phyloP scores from a whole-genome alignment of 163 green algal species.

The Chlorella variabilis region DNA sequence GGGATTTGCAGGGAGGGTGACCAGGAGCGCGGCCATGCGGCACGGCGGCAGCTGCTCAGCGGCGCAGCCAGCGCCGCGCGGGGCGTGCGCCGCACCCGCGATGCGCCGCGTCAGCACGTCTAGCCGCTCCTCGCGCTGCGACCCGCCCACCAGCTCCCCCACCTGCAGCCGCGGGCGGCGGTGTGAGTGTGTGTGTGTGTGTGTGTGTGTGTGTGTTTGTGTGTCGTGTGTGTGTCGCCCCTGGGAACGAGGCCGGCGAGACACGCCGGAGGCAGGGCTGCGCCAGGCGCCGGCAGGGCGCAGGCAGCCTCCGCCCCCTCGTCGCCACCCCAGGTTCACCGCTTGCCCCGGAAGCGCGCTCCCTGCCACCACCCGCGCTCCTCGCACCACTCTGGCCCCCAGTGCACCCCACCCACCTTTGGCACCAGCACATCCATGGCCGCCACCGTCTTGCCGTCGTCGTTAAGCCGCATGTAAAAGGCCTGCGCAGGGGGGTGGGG shows the following conservation, averaged over 20 bases:
- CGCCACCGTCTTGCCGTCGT: constrained; percentile 93
- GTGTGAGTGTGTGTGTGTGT: too few species aligned
- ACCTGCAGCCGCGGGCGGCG: constrained; percentile 65
- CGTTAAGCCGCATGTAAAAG: constrained; percentile 96
- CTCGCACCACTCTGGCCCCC: too few species aligned
- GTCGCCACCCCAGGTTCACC: too few species aligned
- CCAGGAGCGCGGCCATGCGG: neutral
- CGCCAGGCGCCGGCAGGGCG: too few species aligned
- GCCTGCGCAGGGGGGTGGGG: constrained; percentile 40
- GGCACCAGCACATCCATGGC: constrained; percentile 97
- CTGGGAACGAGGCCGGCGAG: too few species aligned
- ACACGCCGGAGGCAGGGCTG: too few species aligned
- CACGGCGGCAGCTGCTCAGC: neutral
- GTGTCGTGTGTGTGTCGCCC: too few species aligned
- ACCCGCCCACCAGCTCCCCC: constrained; percentile 97
- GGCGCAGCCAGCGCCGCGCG: neutral
- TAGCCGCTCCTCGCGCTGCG: constrained; percentile 94
- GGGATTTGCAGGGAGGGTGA: neutral
- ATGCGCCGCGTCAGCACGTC: constrained; percentile 82
- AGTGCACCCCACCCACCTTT: constrained; percentile 70
- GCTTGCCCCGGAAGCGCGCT: too few species aligned
- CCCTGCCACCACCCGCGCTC: too few species aligned
- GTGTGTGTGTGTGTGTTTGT: neutral
- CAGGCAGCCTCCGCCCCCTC: too few species aligned
- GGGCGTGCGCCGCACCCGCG: constrained; percentile 22